Base-by-base conservation (phyloP, 1,284 basidiomycete species). In the Ustilago loliicola region DNA sequence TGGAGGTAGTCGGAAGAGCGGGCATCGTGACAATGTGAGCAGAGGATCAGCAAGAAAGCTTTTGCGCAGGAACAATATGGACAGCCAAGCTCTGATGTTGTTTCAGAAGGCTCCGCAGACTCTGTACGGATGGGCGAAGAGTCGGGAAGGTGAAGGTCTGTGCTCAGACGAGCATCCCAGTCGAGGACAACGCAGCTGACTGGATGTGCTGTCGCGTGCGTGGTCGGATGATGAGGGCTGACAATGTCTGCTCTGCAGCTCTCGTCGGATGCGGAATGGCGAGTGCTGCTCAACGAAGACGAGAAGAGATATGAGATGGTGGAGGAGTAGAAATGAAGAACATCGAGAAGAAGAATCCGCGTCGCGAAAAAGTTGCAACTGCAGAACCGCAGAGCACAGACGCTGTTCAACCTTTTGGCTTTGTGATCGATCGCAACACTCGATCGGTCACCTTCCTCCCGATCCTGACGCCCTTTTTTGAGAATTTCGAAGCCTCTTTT, bases 351-450 rank as follows among this genome's bases (percentile, higher is more conserved):
- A 52, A 60, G 56, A 32, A 38, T 50, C 59, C 61, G 64, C 70
- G 70, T 60, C 56, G 61, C 60, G 64, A 63, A 61, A 62, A 64
- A 67, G 47, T 66, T 47, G 36, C 27, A 66, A 38, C 10, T 53
- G 40, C 17, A 23, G 38, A 45, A 17, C 25, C 15, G 23, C 48
- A 50, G 27, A 59, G 70, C 60, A 38, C 66, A 40, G 48, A 27
- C 25, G 19, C 11, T 29, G 15, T 2, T 23, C 23, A 21, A 45
- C n/a, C 27, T 29, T 15, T 48, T 29, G 42, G 64, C 23, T 51
- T 34, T 7, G 65, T 72, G 70, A 72, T 72, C 70, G 70, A 66
- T 67, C 61, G 29, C 19, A 0, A 23, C 25, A 36, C 53, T 8
- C 5, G 25, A 72, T 72, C 64, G 52, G 38, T n/a, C 10, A 6